Conservation (phyloP, 2,329 filamentous ascomycete genomes). For the Penicillium sp. region DNA sequence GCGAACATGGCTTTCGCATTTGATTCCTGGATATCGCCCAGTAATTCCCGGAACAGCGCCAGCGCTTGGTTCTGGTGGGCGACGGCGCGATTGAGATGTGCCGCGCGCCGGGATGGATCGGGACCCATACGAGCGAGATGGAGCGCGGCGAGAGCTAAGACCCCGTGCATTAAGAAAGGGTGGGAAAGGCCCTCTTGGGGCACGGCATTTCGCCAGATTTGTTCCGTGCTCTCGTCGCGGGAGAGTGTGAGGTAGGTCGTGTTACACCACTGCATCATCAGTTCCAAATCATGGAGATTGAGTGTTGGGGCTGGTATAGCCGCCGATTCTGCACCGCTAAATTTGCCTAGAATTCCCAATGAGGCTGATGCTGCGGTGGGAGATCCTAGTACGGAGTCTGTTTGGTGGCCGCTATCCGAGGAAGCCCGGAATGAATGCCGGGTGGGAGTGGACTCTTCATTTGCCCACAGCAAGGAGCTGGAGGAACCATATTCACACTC, state of each 20-base stretch:
- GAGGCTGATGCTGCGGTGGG: conserved; percentile 24
- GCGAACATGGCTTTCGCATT: conserved; percentile 46
- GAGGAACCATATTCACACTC: conserved; percentile 36
- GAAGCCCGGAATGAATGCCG: conserved; percentile 18
- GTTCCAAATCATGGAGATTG: conserved; percentile 48
- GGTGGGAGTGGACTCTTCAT: conserved; percentile 23
- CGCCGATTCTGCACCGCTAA: conserved; percentile 13
- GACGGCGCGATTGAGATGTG: conserved; percentile 39
- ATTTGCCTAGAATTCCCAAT: conserved; percentile 25
- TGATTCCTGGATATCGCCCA: conserved; percentile 32
- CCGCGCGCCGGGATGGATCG: conserved; percentile 19
- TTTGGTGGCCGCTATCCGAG: conserved; percentile 19
- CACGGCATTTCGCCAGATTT: conserved; percentile 34
- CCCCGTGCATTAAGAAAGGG: conserved; percentile 39
- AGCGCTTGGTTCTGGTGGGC: conserved; percentile 37
- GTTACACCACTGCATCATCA: conserved; percentile 43
- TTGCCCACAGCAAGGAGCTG: conserved; percentile 33
- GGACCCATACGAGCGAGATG: conserved; percentile 35
- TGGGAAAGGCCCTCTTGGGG: conserved; percentile 36
- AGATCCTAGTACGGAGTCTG: conserved; percentile 12
- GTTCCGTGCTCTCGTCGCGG: conserved; percentile 31
- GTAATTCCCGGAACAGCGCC: conserved; percentile 34
- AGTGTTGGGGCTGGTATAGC: conserved; percentile 32
- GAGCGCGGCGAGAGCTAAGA: conserved; percentile 36
- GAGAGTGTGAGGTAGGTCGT: conserved; percentile 33